Conservation (phyloP, 805 yeast species). For the Dipodascopsis uninucleata region DNA sequence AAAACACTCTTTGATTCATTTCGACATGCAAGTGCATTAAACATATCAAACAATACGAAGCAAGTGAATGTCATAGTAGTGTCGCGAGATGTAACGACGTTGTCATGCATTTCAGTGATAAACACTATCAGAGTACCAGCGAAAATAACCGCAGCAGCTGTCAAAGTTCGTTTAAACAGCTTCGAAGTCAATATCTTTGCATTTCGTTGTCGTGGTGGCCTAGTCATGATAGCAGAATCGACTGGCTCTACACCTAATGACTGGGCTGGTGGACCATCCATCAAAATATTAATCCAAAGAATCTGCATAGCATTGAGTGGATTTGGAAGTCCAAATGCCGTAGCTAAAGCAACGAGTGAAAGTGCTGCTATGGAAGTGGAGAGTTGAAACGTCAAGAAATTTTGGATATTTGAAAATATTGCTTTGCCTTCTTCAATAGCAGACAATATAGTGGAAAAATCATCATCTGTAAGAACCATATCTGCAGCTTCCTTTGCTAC, state of each 20-base stretch:
- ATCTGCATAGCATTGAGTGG: constrained; percentile 98
- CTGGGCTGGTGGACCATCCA: constrained; percentile 99
- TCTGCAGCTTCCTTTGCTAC: constrained; percentile 98
- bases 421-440: constrained; percentile 99
- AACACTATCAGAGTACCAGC: constrained; percentile 85
- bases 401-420: constrained; percentile 91
- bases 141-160: constrained; percentile 73
- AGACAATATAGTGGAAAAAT: constrained; percentile 84
- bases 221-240: constrained; percentile 89
- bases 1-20: constrained; percentile 80
- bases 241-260: constrained; percentile 96
- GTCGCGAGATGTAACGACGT: constrained; percentile 83
- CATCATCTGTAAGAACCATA: constrained; percentile 96
- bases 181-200: constrained; percentile 75
- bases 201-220: constrained; percentile 88
- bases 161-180: constrained; percentile 67
- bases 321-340: constrained; percentile 82
- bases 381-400: constrained; percentile 88
- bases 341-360: constrained; percentile 80
- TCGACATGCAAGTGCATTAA: constrained; percentile 91
- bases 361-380: constrained; percentile 95
- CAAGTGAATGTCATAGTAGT: constrained; percentile 99
- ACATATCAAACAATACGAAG: constrained; percentile 93
- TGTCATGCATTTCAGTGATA: constrained; percentile 79
- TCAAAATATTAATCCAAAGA: constrained; percentile 91